Evolutionary conservation across 2,329 filamentous ascomycete species (phyloP).

Genomic region (Aspergillus brunneoviolaceus): DNA sequence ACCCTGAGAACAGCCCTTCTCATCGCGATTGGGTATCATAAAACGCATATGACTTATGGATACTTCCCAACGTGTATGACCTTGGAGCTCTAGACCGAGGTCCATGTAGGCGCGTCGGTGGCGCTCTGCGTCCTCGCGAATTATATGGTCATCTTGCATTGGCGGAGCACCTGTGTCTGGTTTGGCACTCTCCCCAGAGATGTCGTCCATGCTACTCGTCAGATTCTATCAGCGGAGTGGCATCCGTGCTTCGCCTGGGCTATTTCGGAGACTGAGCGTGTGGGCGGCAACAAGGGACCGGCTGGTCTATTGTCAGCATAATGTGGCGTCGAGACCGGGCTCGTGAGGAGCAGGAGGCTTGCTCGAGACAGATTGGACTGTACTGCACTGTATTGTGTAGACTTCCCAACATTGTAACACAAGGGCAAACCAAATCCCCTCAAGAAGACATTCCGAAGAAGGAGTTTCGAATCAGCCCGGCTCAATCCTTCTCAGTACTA

Average conservation of each 20-base stretch:
- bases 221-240: neutral
- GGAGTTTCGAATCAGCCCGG: too few species aligned
- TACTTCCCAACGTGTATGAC: neutral
- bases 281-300: neutral
- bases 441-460: too few species aligned
- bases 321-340: neutral
- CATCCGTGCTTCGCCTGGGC: conserved; percentile 4
- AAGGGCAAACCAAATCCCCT: neutral
- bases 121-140: conserved; percentile 1
- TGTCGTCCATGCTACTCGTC: neutral
- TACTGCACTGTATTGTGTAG: neutral
- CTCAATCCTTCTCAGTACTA: too few species aligned
- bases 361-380: neutral
- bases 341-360: neutral
- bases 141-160: neutral
- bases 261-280: neutral
- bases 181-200: neutral
- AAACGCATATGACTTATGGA: conserved; percentile 29
- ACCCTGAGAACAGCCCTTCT: neutral
- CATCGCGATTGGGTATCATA: neutral
- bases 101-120: neutral
- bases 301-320: neutral
- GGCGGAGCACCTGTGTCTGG: neutral
- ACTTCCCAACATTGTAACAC: neutral
- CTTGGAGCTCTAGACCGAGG: neutral